Conservation (phyloP, 768 basidiomycete species). For the Tricholoma hemisulphureum region DNA sequence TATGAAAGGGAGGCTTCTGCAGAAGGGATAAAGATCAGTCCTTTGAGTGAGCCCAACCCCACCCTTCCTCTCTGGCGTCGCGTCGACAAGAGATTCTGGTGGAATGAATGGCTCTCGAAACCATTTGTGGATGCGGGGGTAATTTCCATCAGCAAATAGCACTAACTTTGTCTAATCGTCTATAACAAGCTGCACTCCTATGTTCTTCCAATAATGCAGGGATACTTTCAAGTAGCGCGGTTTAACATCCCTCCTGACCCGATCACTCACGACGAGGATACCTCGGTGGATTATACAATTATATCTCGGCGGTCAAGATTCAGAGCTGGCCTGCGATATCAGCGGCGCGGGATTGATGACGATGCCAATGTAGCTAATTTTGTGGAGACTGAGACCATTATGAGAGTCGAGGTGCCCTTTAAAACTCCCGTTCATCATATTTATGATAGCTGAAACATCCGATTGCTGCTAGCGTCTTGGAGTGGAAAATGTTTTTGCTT, state of each 20-base stretch:
- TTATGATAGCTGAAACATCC: neutral
- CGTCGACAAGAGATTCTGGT: slow-evolving; percentile 91
- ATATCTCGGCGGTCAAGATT: slow-evolving; percentile 85
- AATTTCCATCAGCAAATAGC: slow-evolving; percentile 22
- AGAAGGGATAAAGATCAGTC: slow-evolving; percentile 40
- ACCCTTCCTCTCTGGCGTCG: slow-evolving; percentile 88
- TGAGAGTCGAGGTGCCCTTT: slow-evolving; percentile 70
- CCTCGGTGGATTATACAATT: slow-evolving; percentile 71
- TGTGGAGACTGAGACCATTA: slow-evolving; percentile 91
- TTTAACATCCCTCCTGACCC: slow-evolving; percentile 61
- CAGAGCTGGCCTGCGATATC: slow-evolving; percentile 91
- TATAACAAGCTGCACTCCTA: slow-evolving; percentile 66
- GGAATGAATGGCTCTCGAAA: slow-evolving; percentile 88
- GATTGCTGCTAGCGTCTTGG: slow-evolving; percentile 59
- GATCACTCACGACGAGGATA: slow-evolving; percentile 41
- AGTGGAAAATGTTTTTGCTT: slow-evolving; percentile 76
- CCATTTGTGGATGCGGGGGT: slow-evolving; percentile 89
- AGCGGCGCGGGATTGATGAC: slow-evolving; percentile 91
- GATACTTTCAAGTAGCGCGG: slow-evolving; percentile 76
- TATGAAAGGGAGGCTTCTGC: slow-evolving; percentile 9
- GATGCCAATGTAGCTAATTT: slow-evolving; percentile 94
- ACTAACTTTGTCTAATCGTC: neutral
- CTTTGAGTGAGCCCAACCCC: slow-evolving; percentile 68
- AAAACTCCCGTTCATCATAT: neutral
- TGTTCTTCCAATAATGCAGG: slow-evolving; percentile 90